Conservation (phyloP, 2,329 filamentous ascomycete species). For the Hypoxylon rubiginosum region DNA sequence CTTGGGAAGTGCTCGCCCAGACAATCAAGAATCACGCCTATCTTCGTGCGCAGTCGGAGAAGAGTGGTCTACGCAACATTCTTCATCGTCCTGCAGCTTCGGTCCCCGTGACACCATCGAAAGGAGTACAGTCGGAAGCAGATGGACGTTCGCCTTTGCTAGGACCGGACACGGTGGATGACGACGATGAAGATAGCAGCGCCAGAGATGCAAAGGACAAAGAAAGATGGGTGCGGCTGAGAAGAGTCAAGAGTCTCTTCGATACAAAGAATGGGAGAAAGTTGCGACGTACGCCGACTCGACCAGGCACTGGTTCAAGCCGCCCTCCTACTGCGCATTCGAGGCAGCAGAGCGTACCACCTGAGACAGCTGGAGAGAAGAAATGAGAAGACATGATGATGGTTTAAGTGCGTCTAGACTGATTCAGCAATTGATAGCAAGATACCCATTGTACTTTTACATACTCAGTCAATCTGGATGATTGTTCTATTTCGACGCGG, state of each 20-base stretch:
- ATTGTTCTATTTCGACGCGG: conserved; percentile 14
- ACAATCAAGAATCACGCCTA: conserved; percentile 71
- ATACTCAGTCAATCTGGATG: conserved; percentile 1
- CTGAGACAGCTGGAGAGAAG: conserved; percentile 40
- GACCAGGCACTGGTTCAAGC: conserved; percentile 57
- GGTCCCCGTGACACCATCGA: conserved; percentile 46
- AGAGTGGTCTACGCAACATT: conserved; percentile 48
- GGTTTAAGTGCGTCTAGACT: conserved; percentile 1
- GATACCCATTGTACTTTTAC: conserved; percentile 32
- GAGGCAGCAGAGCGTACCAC: conserved; percentile 40
- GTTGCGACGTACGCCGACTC: conserved; percentile 57
- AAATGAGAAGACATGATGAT: conserved; percentile 21
- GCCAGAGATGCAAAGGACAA: conserved; percentile 72
- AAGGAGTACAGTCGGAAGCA: conserved; percentile 38
- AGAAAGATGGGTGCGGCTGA: conserved; percentile 78
- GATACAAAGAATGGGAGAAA: conserved; percentile 74
- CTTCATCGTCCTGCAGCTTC: conserved; percentile 48
- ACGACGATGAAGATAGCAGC: conserved; percentile 64
- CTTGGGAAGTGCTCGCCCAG: conserved; percentile 68
- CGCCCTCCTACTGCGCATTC: conserved; percentile 48
- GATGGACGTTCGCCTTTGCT: conserved; percentile 38
- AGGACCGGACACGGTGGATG: conserved; percentile 51
- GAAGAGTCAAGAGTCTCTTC: conserved; percentile 78
- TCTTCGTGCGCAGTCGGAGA: conserved; percentile 57
- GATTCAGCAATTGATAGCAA: conserved; percentile 20